Percentiles rank a stretch among this genome's conserved stretches.
Evolutionary conservation across 2,329 filamentous ascomycete genomes (phyloP).

Genomic region (Microsporum ferrugineum): DNA sequence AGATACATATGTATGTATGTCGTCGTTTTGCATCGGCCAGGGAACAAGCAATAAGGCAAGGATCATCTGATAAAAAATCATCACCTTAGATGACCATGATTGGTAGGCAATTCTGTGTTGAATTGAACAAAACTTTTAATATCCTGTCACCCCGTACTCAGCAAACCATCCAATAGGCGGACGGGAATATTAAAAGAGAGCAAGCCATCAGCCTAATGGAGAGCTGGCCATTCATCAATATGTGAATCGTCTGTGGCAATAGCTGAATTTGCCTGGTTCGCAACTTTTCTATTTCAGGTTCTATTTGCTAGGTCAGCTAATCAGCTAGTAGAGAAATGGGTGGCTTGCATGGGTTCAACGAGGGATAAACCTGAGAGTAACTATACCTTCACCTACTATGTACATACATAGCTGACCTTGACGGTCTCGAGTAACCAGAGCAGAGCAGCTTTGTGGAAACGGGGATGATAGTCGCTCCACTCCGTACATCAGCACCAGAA

Average conservation of each 20-base stretch:
- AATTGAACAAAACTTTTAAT: background rate
- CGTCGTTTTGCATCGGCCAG: background rate
- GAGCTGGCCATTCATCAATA: background rate
- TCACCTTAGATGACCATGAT: background rate
- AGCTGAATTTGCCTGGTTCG: background rate
- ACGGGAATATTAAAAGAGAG: background rate
- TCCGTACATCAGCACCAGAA: background rate
- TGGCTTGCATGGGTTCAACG: background rate
- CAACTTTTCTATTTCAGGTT: background rate
- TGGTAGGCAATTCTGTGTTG: background rate
- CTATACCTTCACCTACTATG: background rate
- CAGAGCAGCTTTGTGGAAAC: background rate
- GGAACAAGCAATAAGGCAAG: constrained; percentile 1
- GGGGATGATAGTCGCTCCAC: background rate
- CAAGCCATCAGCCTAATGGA: background rate
- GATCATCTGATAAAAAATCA: background rate
- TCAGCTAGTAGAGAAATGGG: background rate
- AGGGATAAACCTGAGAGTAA: background rate
- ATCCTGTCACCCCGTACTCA: background rate
- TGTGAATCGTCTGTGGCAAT: background rate
- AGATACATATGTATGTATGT: background rate
- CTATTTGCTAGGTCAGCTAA: background rate
- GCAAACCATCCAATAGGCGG: background rate
- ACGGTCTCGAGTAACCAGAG: background rate
- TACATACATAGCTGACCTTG: background rate